phyloP scores from a whole-genome alignment of 495 filamentous ascomycete species.

The Apiosordaria backusii region DNA sequence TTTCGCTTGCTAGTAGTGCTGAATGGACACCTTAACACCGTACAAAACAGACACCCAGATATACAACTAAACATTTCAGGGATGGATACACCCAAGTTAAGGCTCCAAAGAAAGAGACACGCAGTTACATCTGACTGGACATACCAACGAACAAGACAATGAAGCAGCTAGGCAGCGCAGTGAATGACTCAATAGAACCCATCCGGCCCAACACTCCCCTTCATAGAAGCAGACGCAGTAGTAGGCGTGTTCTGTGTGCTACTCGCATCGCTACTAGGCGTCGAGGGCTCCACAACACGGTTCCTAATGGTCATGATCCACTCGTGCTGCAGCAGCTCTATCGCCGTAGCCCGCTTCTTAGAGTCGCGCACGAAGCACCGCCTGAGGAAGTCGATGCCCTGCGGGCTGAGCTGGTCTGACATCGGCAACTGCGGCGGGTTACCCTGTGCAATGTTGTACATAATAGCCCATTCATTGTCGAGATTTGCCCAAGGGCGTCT shows the following conservation, averaged over 20 bases:
- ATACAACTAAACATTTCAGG: too few species aligned
- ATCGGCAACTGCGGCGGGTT: constrained; percentile 82
- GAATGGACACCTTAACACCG: too few species aligned
- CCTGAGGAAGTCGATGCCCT: constrained; percentile 83
- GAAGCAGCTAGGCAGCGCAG: background rate
- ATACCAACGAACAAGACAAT: too few species aligned
- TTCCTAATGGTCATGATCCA: constrained; percentile 74
- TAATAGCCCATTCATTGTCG: constrained; percentile 99
- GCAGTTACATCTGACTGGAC: too few species aligned
- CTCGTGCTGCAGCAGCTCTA: constrained; percentile 90
- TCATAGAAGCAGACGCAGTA: constrained; percentile 13
- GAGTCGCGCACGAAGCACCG: constrained; percentile 89
- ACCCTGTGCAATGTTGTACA: constrained; percentile 99
- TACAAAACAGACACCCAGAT: too few species aligned
- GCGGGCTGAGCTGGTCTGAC: constrained; percentile 74
- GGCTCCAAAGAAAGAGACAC: too few species aligned
- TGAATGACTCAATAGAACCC: constrained; percentile 13
- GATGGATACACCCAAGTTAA: too few species aligned
- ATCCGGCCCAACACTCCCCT: constrained; percentile 4
- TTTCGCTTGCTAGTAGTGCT: too few species aligned
- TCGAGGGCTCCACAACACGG: constrained; percentile 52
- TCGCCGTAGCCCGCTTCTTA: constrained; percentile 69
- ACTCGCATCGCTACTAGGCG: constrained; percentile 49
- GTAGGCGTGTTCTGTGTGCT: constrained; percentile 39
- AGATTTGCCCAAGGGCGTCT: constrained; percentile 93